Base-by-base conservation (phyloP, 305 asterid genomes). In the Solanum chacoense region DNA sequence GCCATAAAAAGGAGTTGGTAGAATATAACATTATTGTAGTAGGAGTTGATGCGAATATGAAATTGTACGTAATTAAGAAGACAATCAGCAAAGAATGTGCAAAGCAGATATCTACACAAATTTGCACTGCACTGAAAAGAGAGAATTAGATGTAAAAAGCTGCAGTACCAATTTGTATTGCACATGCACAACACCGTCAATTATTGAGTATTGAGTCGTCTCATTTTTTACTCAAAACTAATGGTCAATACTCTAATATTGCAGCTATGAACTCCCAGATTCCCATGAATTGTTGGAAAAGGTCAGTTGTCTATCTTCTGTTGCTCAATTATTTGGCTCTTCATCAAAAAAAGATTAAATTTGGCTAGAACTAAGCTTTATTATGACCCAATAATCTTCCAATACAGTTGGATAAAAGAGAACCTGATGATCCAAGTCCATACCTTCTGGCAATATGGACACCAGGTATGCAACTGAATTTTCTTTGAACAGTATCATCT, bases 391-490 rank as follows among this genome's bases (percentile, higher is more conserved):
- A 67, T 71, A 85, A 85, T 38, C 85, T 85, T 71, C 73, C 90
- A 88, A 91, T 73, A 86, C 89, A 97, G 99, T 88, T 94, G 96
- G 98, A 97, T 91, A 92, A 93, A 91, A 94, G 98, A 92, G 98
- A 97, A 90, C 94, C 95, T n/a, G 98, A 96, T 93, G 99, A 97
- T 91, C 98, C 99, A 91, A 95, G 97, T 90, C 99, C 99, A 2
- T 96, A 97, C 93, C 98, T 97, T 91, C 93, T 97, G 42, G 98
- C 98, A 77, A 94, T 97, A 92, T 97, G 99, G 99, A 94, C 95
- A 89, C 99, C 99, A 86, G 99, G 99, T 97, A 93, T 32, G 89
- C 89, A 87, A 55, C 69, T 72, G 37, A 59, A 34, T 76, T 72
- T 37, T 75, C 85, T 76, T 80, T 50, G 26, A 50, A 84, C 37